Percentiles rank a stretch among this genome's conserved stretches.
Conservation (phyloP, 768 basidiomycete species). For the Tephrocybe rancida region DNA sequence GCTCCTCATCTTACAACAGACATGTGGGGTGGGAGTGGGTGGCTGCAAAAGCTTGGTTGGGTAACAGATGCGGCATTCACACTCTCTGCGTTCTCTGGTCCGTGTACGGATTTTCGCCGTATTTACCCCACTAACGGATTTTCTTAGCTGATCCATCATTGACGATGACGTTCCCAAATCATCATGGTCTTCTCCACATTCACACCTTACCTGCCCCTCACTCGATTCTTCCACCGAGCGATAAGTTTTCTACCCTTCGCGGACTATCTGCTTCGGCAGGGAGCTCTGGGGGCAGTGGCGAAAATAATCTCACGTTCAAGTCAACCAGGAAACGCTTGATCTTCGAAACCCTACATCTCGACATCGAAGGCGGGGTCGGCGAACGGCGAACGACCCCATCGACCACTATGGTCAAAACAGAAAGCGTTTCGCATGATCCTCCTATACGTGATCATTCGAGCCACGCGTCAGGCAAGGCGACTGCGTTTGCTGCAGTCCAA, state of each 20-base stretch:
- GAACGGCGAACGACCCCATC: slow-evolving; percentile 64
- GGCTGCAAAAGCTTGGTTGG: slow-evolving; percentile 83
- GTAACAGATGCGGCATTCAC: slow-evolving; percentile 74
- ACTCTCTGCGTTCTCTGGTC: slow-evolving; percentile 79
- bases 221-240: slow-evolving; percentile 76
- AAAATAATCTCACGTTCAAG: slow-evolving; percentile 96
- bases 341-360: slow-evolving; percentile 90
- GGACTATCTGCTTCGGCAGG: slow-evolving; percentile 65
- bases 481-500: slow-evolving; percentile 38
- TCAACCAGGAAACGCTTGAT: slow-evolving; percentile 86
- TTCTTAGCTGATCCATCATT: slow-evolving; percentile 76
- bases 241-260: slow-evolving; percentile 81
- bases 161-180: slow-evolving; percentile 71
- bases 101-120: neutral
- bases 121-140: neutral
- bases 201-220: slow-evolving; percentile 76
- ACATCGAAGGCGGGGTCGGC: slow-evolving; percentile 82
- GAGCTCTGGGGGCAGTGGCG: slow-evolving; percentile 68
- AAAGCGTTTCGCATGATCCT: slow-evolving; percentile 13
- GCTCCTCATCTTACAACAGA: slow-evolving; percentile 64
- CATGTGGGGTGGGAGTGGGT: slow-evolving; percentile 62
- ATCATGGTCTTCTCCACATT: slow-evolving; percentile 85
- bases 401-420: slow-evolving; percentile 19
- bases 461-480: slow-evolving; percentile 16
- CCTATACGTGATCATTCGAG: slow-evolving; percentile 1